A percentile compares a stretch with the other conserved stretches of the same genome.
Conservation (phyloP, 805 yeast genomes). For the Hanseniaspora singularis region DNA sequence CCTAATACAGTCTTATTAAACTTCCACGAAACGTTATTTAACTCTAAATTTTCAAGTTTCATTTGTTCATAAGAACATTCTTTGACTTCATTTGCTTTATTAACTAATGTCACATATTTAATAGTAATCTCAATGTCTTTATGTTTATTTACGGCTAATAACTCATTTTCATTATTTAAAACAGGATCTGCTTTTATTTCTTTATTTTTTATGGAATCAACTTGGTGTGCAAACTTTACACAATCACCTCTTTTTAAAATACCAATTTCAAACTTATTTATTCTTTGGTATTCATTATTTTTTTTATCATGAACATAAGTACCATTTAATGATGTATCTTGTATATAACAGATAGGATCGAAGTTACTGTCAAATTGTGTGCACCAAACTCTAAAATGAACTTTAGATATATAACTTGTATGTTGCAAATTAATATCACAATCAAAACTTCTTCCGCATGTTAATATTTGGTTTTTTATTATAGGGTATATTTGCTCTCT, state of each 20-base stretch:
- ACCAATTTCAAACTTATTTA: constrained; percentile 31
- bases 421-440: constrained; percentile 28
- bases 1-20: constrained; percentile 8
- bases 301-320: constrained; percentile 33
- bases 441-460: constrained; percentile 34
- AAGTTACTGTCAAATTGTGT: constrained; percentile 39
- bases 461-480: constrained; percentile 28
- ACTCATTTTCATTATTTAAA: no score
- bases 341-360: constrained; percentile 38
- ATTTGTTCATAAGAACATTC: not conserved
- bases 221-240: constrained; percentile 24
- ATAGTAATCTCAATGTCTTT: constrained; percentile 19
- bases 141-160: no score
- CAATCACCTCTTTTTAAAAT: constrained; percentile 28
- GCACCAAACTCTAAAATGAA: constrained; percentile 41
- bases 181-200: no score
- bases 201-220: no score
- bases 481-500: constrained; percentile 18
- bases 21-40: not conserved
- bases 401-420: constrained; percentile 34
- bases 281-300: not conserved
- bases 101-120: not conserved
- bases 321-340: constrained; percentile 44
- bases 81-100: not conserved
- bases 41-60: not conserved